These are phyloP conservation scores for Lactifluus pinguis DNA, from an alignment of 768 basidiomycete species.

Conservation along the genomic window DNA sequence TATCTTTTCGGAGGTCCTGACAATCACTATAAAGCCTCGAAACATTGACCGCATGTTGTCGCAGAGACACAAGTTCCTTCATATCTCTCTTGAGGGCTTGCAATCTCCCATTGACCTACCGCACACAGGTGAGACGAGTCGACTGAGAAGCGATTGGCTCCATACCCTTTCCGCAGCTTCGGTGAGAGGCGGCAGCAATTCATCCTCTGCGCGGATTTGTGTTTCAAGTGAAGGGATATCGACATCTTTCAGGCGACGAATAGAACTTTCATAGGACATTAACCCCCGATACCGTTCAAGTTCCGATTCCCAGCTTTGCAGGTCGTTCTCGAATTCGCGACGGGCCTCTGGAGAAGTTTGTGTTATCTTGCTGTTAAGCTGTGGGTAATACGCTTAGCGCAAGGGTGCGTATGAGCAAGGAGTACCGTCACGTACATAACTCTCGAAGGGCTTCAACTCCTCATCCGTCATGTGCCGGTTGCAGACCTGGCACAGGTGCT, in stretches of 20 bases:
- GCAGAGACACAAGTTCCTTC: slow-evolving; percentile 50
- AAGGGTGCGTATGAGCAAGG: background rate
- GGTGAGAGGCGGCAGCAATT: slow-evolving; percentile 42
- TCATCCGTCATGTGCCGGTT: slow-evolving; percentile 52
- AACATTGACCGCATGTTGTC: slow-evolving; percentile 52
- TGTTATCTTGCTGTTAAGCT: slow-evolving; percentile 61
- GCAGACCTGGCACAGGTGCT: slow-evolving; percentile 70
- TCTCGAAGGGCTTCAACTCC: slow-evolving; percentile 56
- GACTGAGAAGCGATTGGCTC: background rate
- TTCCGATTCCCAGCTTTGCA: slow-evolving; percentile 53
- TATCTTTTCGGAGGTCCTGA: slow-evolving; percentile 51
- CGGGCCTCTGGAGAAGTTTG: slow-evolving; percentile 42
- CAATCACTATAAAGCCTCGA: slow-evolving; percentile 51
- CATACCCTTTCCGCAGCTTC: slow-evolving; percentile 55
- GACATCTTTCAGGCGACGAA: slow-evolving; percentile 42
- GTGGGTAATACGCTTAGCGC: background rate
- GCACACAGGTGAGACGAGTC: slow-evolving; percentile 2
- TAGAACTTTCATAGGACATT: slow-evolving; percentile 44
- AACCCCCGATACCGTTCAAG: slow-evolving; percentile 49
- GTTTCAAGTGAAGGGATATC: slow-evolving; percentile 64
- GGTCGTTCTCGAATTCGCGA: slow-evolving; percentile 36
- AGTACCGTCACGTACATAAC: slow-evolving; percentile 28
- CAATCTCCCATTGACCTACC: slow-evolving; percentile 45
- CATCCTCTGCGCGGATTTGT: slow-evolving; percentile 50
- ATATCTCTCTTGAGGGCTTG: slow-evolving; percentile 47